Evolutionary conservation across 768 basidiomycete species (phyloP).

Genomic region (Leccinum rimulosum): DNA sequence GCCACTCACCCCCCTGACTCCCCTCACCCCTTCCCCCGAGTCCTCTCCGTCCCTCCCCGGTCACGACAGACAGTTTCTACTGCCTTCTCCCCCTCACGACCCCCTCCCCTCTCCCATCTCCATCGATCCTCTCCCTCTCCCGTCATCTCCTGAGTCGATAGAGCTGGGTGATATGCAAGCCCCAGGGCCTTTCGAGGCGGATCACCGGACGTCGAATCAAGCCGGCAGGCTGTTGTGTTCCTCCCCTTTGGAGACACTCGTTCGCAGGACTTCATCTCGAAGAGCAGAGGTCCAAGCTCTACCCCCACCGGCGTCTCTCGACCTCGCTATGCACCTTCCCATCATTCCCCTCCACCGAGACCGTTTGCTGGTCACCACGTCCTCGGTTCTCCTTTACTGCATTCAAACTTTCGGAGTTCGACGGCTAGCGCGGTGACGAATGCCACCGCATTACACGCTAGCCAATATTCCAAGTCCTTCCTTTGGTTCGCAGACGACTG

Average conservation of each 20-base stretch:
- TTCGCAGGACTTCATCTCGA: slow-evolving; percentile 48
- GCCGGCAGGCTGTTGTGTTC: slow-evolving; percentile 35
- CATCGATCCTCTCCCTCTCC: slow-evolving; percentile 3
- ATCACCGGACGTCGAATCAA: slow-evolving; percentile 16
- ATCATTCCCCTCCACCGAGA: slow-evolving; percentile 7
- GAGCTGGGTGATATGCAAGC: slow-evolving; percentile 21
- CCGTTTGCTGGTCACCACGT: slow-evolving; percentile 8
- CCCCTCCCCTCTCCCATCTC: slow-evolving; percentile 6
- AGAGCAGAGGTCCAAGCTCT: slow-evolving; percentile 1
- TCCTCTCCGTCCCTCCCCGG: slow-evolving; percentile 24
- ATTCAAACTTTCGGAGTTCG: slow-evolving; percentile 46
- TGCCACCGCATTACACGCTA: slow-evolving; percentile 5
- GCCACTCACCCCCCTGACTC: slow-evolving; percentile 21
- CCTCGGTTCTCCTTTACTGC: slow-evolving; percentile 48
- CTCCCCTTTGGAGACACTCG: slow-evolving; percentile 61
- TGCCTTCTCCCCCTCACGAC: slow-evolving; percentile 4
- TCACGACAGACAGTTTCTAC: slow-evolving; percentile 23
- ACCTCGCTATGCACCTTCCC: slow-evolving; percentile 8
- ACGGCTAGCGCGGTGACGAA: slow-evolving; percentile 35
- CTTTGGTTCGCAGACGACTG: slow-evolving; percentile 29
- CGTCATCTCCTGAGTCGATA: neutral
- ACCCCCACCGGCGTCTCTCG: slow-evolving; percentile 12
- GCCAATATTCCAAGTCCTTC: slow-evolving; percentile 26
- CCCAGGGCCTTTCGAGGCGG: slow-evolving; percentile 10
- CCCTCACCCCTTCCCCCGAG: slow-evolving; percentile 22